Conservation (phyloP, 805 yeast genomes). For the Danielozyma ontarioensis region DNA sequence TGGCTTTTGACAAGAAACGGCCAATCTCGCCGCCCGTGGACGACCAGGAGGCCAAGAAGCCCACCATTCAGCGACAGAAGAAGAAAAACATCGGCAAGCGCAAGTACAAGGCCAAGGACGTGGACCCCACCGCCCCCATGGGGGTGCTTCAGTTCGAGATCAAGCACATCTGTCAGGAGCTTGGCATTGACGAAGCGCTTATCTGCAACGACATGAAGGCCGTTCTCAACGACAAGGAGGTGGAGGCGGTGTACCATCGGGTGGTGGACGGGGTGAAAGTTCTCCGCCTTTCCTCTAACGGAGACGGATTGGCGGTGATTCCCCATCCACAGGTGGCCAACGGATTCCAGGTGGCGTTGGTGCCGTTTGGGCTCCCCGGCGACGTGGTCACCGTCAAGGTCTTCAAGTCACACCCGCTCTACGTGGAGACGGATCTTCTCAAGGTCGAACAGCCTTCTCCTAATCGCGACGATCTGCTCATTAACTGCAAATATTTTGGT, state of each 20-base stretch:
- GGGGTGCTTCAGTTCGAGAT: constrained; percentile 80
- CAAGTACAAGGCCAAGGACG: constrained; percentile 56
- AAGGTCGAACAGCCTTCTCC: constrained; percentile 34
- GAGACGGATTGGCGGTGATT: constrained; percentile 79
- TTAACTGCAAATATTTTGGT: constrained; percentile 81
- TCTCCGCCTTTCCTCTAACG: constrained; percentile 62
- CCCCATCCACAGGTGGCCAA: constrained; percentile 47
- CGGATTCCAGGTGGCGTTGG: constrained; percentile 57
- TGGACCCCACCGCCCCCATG: constrained; percentile 72
- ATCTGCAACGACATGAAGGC: constrained; percentile 62
- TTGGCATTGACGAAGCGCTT: constrained; percentile 34
- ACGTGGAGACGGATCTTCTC: constrained; percentile 71
- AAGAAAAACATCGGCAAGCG: constrained; percentile 23
- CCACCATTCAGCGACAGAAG: constrained; percentile 3
- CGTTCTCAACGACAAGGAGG: constrained; percentile 54
- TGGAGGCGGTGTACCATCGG: constrained; percentile 51
- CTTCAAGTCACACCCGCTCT: constrained; percentile 70
- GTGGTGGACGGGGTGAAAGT: constrained; percentile 54
- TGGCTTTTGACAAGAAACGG: constrained; percentile 6
- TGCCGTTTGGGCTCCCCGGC: constrained; percentile 89
- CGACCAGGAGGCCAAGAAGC: constrained; percentile 12
- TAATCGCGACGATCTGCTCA: constrained; percentile 50
- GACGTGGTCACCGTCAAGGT: constrained; percentile 68
- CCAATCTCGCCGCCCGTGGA: constrained; percentile 3
- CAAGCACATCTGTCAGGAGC: constrained; percentile 44